Conservation (phyloP, 345 rosid species). For the Hirschfeldia incana region DNA sequence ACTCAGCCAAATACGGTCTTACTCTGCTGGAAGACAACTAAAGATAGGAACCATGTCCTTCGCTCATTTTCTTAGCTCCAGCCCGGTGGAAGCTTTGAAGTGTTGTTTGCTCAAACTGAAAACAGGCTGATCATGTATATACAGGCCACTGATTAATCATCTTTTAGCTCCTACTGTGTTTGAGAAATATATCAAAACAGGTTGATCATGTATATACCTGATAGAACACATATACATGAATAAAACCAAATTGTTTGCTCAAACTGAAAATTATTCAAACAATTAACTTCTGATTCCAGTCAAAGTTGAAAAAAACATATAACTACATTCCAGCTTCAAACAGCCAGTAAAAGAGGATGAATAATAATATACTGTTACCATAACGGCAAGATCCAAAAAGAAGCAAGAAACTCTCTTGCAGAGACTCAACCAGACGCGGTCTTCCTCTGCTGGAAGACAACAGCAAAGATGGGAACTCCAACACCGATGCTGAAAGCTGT, state of each 20-base stretch:
- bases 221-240: no score
- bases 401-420: conserved; percentile 16
- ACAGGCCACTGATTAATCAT: no score
- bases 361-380: conserved; percentile 24
- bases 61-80: no score
- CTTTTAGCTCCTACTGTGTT: no score
- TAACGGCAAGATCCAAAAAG: conserved; percentile 14
- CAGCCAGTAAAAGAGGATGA: conserved; percentile 6
- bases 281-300: not conserved
- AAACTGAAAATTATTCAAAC: not conserved
- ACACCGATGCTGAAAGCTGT: conserved; percentile 89
- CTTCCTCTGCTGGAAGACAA: conserved; percentile 93
- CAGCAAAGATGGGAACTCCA: conserved; percentile 80
- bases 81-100: no score
- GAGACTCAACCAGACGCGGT: conserved; percentile 60
- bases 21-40: no score
- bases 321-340: conserved; percentile 14
- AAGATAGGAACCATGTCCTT: no score
- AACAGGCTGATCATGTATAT: no score
- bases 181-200: no score
- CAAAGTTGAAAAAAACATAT: not conserved
- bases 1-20: no score
- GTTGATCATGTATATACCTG: no score
- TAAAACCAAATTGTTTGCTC: not conserved
- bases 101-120: no score